Base-by-base conservation (phyloP, 192 early-diverging fungal genomes). In the Linnemannia schmuckeri region DNA sequence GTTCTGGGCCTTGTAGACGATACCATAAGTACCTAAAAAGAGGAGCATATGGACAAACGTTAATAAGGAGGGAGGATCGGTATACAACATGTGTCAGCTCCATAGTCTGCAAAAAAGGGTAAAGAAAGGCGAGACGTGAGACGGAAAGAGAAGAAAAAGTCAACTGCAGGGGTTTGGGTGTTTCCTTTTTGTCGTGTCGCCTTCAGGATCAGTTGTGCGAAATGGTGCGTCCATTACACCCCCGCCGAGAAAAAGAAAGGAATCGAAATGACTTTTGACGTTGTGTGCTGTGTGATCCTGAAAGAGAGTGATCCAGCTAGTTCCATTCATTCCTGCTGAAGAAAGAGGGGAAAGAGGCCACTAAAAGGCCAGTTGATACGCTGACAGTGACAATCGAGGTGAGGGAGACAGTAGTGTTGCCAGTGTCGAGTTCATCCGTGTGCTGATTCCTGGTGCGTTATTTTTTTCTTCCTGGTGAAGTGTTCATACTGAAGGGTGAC, bases 1-100 rank as follows among this genome's bases (percentile, higher is more conserved):
- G 91, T 98, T 97, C 88, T 99, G 97, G 4, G 98, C 99, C 90
- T 99, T 99, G 94, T 99, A 99, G 6, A 99, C 99, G 73, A 99
- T 97, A 46, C 98, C 98, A 87, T 99, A 99, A 6, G 99, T 99
- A 77, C 96, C 94, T 93, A 88, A 15, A 74, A 75, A 15, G 6
- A 55, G 74, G 6, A 22, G 9, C 20, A 27, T n/a, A 47, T 47
- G 15, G 42, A 44, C 12, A 22, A 47, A 15, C 17, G 3, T 37
- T 37, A 37, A 37, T 37, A 37, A 37, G 37, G 3, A 37, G 37
- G 37, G 37, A 37, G 37, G 3, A 37, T 37, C n/a, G n/a, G n/a
- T n/a, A n/a, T n/a, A n/a, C n/a, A 42, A 18, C 1, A 44, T 47
- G 20, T 73, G 27, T 20, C 46, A 27, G 71, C 49, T 42, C 70